Evolutionary conservation across 306 rosid species (phyloP).

Genomic region (Neltuma alba): DNA sequence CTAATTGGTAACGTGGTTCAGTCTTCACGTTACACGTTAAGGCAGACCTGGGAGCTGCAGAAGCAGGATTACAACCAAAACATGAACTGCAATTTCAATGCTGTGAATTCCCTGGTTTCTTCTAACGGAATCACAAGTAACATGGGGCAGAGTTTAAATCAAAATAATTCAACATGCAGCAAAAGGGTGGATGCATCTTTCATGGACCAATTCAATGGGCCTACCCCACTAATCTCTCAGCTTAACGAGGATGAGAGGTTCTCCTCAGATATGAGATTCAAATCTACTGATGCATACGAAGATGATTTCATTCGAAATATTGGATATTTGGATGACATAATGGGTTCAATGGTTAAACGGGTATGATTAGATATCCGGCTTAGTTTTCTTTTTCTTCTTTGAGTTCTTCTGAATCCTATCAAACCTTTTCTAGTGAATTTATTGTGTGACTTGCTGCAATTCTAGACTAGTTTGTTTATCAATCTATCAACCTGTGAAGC

Average conservation of each 20-base stretch:
- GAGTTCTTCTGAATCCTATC: not conserved
- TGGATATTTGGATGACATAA: constrained; percentile 61
- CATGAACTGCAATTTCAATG: constrained; percentile 36
- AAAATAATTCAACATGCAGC: constrained; percentile 42
- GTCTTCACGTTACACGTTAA: constrained; percentile 31
- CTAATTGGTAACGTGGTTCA: constrained; percentile 55
- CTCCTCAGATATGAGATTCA: constrained; percentile 32
- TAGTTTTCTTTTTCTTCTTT: not conserved
- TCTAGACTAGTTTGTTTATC: not conserved
- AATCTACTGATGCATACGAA: constrained; percentile 46
- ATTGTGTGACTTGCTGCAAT: not conserved
- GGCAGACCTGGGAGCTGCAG: constrained; percentile 50
- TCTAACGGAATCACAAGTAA: constrained; percentile 29
- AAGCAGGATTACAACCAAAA: constrained; percentile 39
- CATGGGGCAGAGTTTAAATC: constrained; percentile 48
- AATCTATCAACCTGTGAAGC: not conserved
- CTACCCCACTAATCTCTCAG: constrained; percentile 37
- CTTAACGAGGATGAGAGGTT: constrained; percentile 36
- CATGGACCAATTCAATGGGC: constrained; percentile 42
- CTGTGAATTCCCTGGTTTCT: constrained; percentile 42
- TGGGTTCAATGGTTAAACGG: constrained; percentile 48
- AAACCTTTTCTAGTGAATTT: not conserved
- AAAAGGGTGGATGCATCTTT: constrained; percentile 38
- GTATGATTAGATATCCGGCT: constrained; percentile 42
- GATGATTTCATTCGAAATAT: constrained; percentile 47